Evolutionary conservation across 371 early-diverging fungal genomes (phyloP).

Genomic region (Dichotomocladium elegans): DNA sequence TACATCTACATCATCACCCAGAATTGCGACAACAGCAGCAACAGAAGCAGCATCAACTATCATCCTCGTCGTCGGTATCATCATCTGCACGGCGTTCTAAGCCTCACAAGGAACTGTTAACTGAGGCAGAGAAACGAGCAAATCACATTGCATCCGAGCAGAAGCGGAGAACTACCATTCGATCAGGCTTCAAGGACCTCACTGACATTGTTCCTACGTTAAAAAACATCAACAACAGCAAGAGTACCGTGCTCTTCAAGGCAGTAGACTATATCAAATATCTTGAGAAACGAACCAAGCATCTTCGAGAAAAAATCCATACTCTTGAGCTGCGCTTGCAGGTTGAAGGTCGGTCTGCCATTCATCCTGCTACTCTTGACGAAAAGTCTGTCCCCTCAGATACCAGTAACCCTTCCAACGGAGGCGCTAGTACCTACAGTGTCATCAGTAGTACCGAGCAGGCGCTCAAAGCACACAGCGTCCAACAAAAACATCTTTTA

Average conservation of each 20-base stretch:
- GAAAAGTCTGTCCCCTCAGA: background rate
- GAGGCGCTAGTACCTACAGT: background rate
- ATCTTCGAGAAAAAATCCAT: slow-evolving; percentile 44
- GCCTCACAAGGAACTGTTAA: slow-evolving; percentile 65
- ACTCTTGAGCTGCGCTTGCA: slow-evolving; percentile 45
- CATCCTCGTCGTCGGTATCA: background rate
- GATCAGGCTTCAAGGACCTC: slow-evolving; percentile 78
- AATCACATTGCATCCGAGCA: slow-evolving; percentile 93
- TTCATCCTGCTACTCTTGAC: background rate
- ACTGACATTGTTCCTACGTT: slow-evolving; percentile 80
- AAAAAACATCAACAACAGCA: slow-evolving; percentile 53
- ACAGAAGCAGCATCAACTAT: background rate
- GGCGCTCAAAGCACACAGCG: slow-evolving; percentile 30
- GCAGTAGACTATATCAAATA: slow-evolving; percentile 52
- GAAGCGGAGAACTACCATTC: slow-evolving; percentile 84
- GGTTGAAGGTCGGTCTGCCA: slow-evolving; percentile 18
- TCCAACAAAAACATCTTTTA: slow-evolving; percentile 32
- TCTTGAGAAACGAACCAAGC: slow-evolving; percentile 45
- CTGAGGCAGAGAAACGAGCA: slow-evolving; percentile 84
- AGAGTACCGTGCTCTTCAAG: slow-evolving; percentile 53
- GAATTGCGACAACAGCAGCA: background rate
- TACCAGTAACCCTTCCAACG: slow-evolving; percentile 5
- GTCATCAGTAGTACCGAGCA: slow-evolving; percentile 4
- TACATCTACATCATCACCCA: background rate
- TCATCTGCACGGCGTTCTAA: background rate